Base-by-base conservation (phyloP, 495 filamentous ascomycete species). In the Opeltia flavorubescens region DNA sequence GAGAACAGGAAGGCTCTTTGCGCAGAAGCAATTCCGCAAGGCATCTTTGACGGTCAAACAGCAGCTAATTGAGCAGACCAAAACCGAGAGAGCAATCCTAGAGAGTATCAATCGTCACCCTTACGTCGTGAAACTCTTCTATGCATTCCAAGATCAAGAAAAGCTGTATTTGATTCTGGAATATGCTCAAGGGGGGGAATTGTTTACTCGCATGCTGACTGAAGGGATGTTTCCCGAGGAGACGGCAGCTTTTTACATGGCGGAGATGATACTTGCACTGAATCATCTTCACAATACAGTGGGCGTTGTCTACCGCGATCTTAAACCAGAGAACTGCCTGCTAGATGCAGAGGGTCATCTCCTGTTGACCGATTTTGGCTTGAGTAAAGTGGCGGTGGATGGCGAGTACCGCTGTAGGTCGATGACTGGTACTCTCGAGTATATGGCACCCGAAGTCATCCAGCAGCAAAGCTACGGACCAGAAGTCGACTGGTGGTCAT, bases 1-100 rank as follows among this genome's bases (percentile, higher is more conserved):
- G 30, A 59, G 77, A 17, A 95, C 89, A 1, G 89, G 89, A 15
- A 83, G 86, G 35, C 76, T 98, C 3, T 98, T 84, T 58, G 93
- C 91, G 1, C 91, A 98, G 69, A 98, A 98, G 67, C 93, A 96
- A 67, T 89, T 98, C 66, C 85, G 87, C 58, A 98, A 98, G 61
- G 91, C 91, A 1, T 89, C 86, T 1, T 65, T 96, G 34, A 82
- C 84, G 5, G 85, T 95, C 9, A 85, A 91, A 62, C 95, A 95
- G 69, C 83, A 84, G 52, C 71, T 95, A 11, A 72, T 96, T 33
- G 91, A 95, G 66, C 91, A 98, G 61, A 95, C 91, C 31, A 93
- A 93, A 69, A 95, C 91, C 9, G 91, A 98, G 65, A 84, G 91
- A 31, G 77, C 77, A 45, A 93, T 98, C 48, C 71, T 98, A 39